Evolutionary conservation across 2,329 filamentous ascomycete species (phyloP).

Genomic region (Magnaporthales sp.): DNA sequence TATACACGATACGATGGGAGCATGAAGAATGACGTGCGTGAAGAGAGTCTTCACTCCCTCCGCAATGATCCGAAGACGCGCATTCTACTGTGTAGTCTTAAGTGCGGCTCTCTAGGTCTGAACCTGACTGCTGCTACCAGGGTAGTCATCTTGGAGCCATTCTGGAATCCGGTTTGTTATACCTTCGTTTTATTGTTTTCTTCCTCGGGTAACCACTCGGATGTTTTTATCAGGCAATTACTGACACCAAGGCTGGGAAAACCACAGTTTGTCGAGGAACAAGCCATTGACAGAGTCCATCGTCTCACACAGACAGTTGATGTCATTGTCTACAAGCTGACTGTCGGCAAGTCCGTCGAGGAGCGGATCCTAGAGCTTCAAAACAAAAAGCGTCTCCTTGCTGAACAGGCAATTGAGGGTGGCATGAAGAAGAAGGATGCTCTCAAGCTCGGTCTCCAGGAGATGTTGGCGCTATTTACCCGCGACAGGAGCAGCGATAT

Average conservation of each 20-base stretch:
- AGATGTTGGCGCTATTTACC: conserved; percentile 86
- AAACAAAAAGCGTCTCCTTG: conserved; percentile 84
- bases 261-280: conserved; percentile 77
- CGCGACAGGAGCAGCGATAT: conserved; percentile 35
- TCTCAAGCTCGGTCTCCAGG: conserved; percentile 82
- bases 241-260: neutral
- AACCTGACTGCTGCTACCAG: conserved; percentile 91
- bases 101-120: conserved; percentile 85
- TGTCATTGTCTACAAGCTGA: conserved; percentile 91
- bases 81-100: conserved; percentile 84
- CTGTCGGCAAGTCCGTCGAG: conserved; percentile 79
- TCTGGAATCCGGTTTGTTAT: conserved; percentile 70
- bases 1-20: conserved; percentile 89
- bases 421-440: conserved; percentile 51
- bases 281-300: conserved; percentile 96
- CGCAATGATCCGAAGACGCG: conserved; percentile 67
- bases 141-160: conserved; percentile 92
- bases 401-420: conserved; percentile 84
- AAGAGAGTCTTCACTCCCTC: conserved; percentile 72
- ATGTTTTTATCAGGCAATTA: too few species aligned
- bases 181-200: conserved; percentile 17
- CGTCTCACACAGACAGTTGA: conserved; percentile 95
- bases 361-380: conserved; percentile 91
- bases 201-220: too few species aligned
- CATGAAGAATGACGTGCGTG: conserved; percentile 89